Evolutionary conservation across 495 filamentous ascomycete genomes (phyloP), one percentile per base, ranked within the genome.

Genomic region (Aspergillus sclerotioniger): DNA sequence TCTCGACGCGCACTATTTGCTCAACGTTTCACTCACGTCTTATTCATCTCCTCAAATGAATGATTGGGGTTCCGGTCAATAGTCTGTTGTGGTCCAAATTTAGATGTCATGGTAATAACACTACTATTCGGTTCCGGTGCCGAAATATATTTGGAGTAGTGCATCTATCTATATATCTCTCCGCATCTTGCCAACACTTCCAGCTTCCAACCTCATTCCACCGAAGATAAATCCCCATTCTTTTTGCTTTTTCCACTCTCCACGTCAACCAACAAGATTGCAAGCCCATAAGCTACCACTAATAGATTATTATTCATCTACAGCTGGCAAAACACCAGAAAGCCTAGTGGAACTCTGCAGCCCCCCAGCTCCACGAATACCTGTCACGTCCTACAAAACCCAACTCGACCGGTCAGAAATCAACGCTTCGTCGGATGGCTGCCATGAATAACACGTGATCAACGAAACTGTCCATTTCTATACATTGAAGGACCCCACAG

Each of bases 401-500:
- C n/a, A 13, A 41, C 37, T 12, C 13, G 13, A 41, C 13, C 37
- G n/a, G 13, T 13, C 9, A 41, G 8, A 41, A 41, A n/a, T 41
- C 37, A 13, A 41, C 10, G 25, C 25, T 25, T 25, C 25, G 2
- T 15, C 41, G 41, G 21, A 2, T n/a, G 9, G 28, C 53, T 12
- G 13, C 5, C 12, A n/a, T 15, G 3, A 19, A 16, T 35, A 19
- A 37, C 16, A 17, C 37, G 12, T 17, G 17, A 54, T 54, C 8
- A 20, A 52, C 12, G 13, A 54, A 54, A 41, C 59, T 57, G 64
- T 68, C 62, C 62, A 64, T 74, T 75, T 76, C 72, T 76, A 75
- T 75, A 75, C 74, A 75, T 64, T 66, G 63, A 67, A 59, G 67
- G 65, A 63, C 67, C 52, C 58, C 64, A 48, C 20, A 56, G 62